Evolutionary conservation across 371 early-diverging fungal genomes (phyloP).

Genomic region (Dichotomocladium elegans): DNA sequence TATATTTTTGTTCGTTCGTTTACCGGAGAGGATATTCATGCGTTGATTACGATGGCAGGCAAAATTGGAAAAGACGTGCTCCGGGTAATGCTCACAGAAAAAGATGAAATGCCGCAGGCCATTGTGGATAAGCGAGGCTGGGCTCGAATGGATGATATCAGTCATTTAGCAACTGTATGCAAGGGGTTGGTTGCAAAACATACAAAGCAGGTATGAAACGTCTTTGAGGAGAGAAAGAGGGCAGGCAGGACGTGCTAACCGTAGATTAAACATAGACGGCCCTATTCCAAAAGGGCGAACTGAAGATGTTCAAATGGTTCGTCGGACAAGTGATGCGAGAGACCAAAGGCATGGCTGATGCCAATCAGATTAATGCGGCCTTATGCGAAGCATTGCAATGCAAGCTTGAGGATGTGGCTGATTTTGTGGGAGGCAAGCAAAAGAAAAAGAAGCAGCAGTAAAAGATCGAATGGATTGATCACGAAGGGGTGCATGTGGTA

Average conservation of each 20-base stretch:
- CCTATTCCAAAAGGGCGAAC: conserved; percentile 53
- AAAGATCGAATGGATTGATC: too few relatives aligned
- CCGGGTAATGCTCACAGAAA: conserved; percentile 63
- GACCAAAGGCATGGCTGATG: conserved; percentile 73
- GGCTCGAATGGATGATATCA: conserved; percentile 55
- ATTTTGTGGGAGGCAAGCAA: not conserved
- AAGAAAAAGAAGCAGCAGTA: conserved; percentile 1
- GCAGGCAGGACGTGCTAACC: not conserved
- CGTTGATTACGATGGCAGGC: conserved; percentile 22
- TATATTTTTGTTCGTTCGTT: too few relatives aligned
- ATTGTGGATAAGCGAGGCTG: conserved; percentile 73
- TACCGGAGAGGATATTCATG: too few relatives aligned
- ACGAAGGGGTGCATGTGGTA: too few relatives aligned
- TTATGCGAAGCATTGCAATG: conserved; percentile 45
- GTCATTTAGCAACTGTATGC: conserved; percentile 48
- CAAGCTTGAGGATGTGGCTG: conserved; percentile 25
- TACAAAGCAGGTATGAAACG: conserved; percentile 49
- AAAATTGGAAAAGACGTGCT: conserved; percentile 67
- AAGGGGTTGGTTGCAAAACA: conserved; percentile 47
- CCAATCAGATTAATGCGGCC: conserved; percentile 52
- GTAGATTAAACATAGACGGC: conserved; percentile 30
- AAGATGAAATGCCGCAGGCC: conserved; percentile 32
- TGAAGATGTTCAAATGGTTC: conserved; percentile 63
- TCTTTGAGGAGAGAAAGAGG: not conserved
- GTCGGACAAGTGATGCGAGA: conserved; percentile 70